These are phyloP conservation scores for Aspergillus aculeatus DNA, from an alignment of 2,329 filamentous ascomycete species.

Conservation along the genomic window DNA sequence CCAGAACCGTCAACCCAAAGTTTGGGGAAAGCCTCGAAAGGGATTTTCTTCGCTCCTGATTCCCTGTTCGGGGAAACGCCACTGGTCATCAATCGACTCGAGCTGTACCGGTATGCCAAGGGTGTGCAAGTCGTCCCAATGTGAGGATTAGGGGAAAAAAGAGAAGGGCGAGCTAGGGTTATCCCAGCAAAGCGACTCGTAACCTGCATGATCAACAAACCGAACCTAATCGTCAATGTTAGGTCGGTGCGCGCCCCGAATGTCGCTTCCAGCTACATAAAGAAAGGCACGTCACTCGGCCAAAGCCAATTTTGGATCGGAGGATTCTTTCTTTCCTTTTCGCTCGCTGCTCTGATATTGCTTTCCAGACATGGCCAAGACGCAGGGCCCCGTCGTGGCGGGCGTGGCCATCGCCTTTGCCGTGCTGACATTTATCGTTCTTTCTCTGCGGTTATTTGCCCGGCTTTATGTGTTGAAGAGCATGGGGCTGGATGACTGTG, in stretches of 20 bases:
- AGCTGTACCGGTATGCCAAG: neutral
- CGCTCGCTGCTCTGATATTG: slow-evolving; percentile 2
- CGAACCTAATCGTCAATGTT: neutral
- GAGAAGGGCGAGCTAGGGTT: neutral
- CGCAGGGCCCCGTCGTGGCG: slow-evolving; percentile 35
- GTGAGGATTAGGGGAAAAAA: neutral
- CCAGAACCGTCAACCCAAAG: neutral
- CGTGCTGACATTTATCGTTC: slow-evolving; percentile 37
- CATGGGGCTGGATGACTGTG: slow-evolving; percentile 34
- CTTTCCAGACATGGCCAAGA: slow-evolving; percentile 22
- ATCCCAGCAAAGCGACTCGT: neutral
- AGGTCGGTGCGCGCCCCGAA: neutral
- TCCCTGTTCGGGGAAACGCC: neutral
- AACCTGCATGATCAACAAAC: neutral
- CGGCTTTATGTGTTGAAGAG: slow-evolving; percentile 38
- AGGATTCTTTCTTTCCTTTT: slow-evolving; percentile 1
- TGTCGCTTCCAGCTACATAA: neutral
- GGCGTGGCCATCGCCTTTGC: slow-evolving; percentile 41
- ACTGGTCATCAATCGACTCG: neutral
- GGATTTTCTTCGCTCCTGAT: neutral
- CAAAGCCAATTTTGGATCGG: neutral
- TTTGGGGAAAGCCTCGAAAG: neutral
- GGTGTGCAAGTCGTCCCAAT: neutral
- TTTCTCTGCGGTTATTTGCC: slow-evolving; percentile 41
- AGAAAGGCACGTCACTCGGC: neutral